These are phyloP conservation scores for Peronospora belbahrii DNA, from an alignment of 352 stramenopile genomes.

Conservation along the genomic window DNA sequence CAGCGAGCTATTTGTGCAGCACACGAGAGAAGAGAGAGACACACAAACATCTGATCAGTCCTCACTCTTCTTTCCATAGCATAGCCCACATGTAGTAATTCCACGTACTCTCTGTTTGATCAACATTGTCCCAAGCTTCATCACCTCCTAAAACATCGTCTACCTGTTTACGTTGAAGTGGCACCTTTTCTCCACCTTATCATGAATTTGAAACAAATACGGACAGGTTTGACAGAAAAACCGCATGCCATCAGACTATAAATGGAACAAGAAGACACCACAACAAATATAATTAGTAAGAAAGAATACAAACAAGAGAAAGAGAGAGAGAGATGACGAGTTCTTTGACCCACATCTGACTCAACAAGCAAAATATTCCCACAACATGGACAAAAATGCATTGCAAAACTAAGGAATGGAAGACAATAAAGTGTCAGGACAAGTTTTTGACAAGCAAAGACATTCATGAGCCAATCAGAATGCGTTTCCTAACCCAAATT, in stretches of 20 bases:
- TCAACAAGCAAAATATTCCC: slow-evolving; percentile 88
- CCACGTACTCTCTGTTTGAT: slow-evolving; percentile 91
- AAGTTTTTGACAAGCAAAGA: not conserved
- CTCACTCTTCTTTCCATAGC: not conserved
- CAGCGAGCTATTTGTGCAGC: slow-evolving; percentile 76
- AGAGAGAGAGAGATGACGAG: not conserved
- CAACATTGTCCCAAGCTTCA: slow-evolving; percentile 97
- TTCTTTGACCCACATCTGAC: slow-evolving; percentile 64
- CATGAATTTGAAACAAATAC: slow-evolving; percentile 85
- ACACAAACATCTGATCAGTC: not conserved
- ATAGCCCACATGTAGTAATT: not conserved
- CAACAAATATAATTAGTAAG: not conserved
- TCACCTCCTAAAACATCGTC: slow-evolving; percentile 97
- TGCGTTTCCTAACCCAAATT: not conserved
- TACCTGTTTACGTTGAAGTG: slow-evolving; percentile 93
- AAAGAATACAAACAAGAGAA: not conserved
- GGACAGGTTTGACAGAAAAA: slow-evolving; percentile 88
- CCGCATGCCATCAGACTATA: slow-evolving; percentile 76
- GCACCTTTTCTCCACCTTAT: slow-evolving; percentile 86
- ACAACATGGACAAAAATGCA: slow-evolving; percentile 88
- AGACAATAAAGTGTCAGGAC: no score
- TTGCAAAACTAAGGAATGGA: slow-evolving; percentile 16
- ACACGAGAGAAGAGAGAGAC: not conserved
- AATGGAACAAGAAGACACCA: not conserved
- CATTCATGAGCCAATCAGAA: slow-evolving; percentile 6